Evolutionary conservation across 2,329 filamentous ascomycete genomes (phyloP).

Genomic region (Sporothrix schenckii): DNA sequence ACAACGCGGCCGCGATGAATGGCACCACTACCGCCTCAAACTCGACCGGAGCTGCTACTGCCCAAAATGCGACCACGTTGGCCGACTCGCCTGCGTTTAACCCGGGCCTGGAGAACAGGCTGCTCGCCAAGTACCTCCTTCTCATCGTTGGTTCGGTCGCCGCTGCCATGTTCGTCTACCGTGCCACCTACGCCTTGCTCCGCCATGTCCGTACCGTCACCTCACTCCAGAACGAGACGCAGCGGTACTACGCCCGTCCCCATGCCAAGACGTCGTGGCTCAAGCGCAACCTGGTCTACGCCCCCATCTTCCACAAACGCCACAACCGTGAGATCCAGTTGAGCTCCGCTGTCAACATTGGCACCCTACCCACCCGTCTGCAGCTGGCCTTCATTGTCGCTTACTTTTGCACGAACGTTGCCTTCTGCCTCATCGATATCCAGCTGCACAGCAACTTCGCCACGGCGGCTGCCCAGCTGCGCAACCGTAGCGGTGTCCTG

Average conservation of each 20-base stretch:
- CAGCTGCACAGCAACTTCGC: slow-evolving; percentile 56
- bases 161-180: slow-evolving; percentile 67
- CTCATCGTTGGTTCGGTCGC: slow-evolving; percentile 67
- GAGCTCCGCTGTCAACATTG: slow-evolving; percentile 61
- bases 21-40: slow-evolving; percentile 32
- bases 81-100: slow-evolving; percentile 39
- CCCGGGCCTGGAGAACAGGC: slow-evolving; percentile 52
- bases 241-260: slow-evolving; percentile 74
- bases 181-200: slow-evolving; percentile 61
- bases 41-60: slow-evolving; percentile 33
- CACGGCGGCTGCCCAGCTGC: slow-evolving; percentile 54
- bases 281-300: slow-evolving; percentile 68
- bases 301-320: slow-evolving; percentile 72
- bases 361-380: slow-evolving; percentile 78
- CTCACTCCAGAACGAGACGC: slow-evolving; percentile 76
- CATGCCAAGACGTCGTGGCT: slow-evolving; percentile 59
- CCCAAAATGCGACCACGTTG: slow-evolving; percentile 22
- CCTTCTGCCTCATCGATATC: slow-evolving; percentile 72
- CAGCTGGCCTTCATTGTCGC: slow-evolving; percentile 69
- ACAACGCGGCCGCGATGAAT: slow-evolving; percentile 3
- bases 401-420: slow-evolving; percentile 73
- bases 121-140: slow-evolving; percentile 63
- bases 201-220: slow-evolving; percentile 73
- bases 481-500: slow-evolving; percentile 71
- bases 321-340: slow-evolving; percentile 73